Evolutionary conservation across 495 filamentous ascomycete genomes (phyloP).

Genomic region (Thozetella sp.): DNA sequence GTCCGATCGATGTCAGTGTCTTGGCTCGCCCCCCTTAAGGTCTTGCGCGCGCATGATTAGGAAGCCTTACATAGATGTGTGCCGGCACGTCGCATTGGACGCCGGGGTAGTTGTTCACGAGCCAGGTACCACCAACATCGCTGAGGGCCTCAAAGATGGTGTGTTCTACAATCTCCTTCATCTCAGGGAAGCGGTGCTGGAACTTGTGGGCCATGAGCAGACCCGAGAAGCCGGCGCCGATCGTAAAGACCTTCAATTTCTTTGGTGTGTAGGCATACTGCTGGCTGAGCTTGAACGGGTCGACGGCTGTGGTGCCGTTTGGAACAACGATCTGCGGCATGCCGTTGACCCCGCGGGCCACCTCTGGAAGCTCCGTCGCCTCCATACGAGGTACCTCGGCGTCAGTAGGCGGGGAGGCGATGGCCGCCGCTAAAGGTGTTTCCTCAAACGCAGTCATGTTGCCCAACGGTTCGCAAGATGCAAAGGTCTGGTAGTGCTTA

Average conservation of each 20-base stretch:
- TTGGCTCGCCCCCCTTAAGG: background rate
- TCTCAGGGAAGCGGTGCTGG: slow-evolving; percentile 17
- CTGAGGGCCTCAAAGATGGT: slow-evolving; percentile 63
- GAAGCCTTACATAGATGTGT: slow-evolving; percentile 12
- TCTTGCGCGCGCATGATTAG: slow-evolving; percentile 16
- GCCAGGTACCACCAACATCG: slow-evolving; percentile 64
- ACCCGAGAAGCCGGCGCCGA: slow-evolving; percentile 31
- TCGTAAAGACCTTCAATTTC: slow-evolving; percentile 13
- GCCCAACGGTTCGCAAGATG: background rate
- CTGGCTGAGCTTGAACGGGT: slow-evolving; percentile 1
- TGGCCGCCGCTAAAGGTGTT: background rate
- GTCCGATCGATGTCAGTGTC: slow-evolving; percentile 13
- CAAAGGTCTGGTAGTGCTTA: no score
- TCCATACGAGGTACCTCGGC: background rate
- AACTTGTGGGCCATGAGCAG: slow-evolving; percentile 25
- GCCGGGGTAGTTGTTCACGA: slow-evolving; percentile 63
- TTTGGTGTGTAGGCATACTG: slow-evolving; percentile 3
- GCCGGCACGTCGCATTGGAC: slow-evolving; percentile 29
- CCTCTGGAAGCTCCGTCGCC: slow-evolving; percentile 1
- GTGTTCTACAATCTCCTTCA: slow-evolving; percentile 26
- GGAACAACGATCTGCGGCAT: background rate
- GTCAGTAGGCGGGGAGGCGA: background rate
- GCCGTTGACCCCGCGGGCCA: background rate
- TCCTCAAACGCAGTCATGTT: slow-evolving; percentile 1
- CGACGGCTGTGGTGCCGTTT: background rate